Evolutionary conservation across 768 basidiomycete genomes (phyloP).

Genomic region (Boletus insuetus): DNA sequence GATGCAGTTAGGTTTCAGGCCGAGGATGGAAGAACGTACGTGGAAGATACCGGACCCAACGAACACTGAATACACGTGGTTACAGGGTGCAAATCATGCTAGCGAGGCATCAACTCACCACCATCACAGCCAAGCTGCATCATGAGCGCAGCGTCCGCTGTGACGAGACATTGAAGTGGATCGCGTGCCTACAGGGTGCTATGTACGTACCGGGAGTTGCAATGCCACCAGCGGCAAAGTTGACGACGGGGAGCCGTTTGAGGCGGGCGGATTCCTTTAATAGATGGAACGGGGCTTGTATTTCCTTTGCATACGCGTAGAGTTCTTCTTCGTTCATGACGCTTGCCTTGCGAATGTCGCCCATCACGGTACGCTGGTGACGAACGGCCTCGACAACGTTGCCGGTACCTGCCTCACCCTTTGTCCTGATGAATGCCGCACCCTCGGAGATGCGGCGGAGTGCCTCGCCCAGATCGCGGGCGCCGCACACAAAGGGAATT

Average conservation of each 20-base stretch:
- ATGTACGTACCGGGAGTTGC: slow-evolving; percentile 75
- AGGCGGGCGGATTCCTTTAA: slow-evolving; percentile 94
- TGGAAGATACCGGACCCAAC: slow-evolving; percentile 98
- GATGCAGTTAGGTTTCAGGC: neutral
- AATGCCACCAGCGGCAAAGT: slow-evolving; percentile 93
- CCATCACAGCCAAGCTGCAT: slow-evolving; percentile 98
- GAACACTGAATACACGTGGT: slow-evolving; percentile 59
- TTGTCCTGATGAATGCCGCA: slow-evolving; percentile 97
- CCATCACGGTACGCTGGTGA: slow-evolving; percentile 80
- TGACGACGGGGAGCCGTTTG: slow-evolving; percentile 92
- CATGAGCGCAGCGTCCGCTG: slow-evolving; percentile 96
- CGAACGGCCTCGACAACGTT: slow-evolving; percentile 94
- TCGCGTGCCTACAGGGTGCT: neutral
- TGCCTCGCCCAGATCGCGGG: slow-evolving; percentile 93
- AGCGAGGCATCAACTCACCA: slow-evolving; percentile 48
- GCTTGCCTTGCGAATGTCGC: slow-evolving; percentile 81
- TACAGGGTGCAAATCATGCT: neutral
- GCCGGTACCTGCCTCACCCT: slow-evolving; percentile 88
- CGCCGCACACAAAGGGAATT: slow-evolving; percentile 94
- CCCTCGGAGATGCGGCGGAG: slow-evolving; percentile 96
- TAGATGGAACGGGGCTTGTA: slow-evolving; percentile 91
- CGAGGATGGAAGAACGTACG: slow-evolving; percentile 42
- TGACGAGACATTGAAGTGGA: neutral
- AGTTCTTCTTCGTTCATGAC: slow-evolving; percentile 95
- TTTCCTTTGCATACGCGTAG: slow-evolving; percentile 88